Conservation (phyloP, 768 basidiomycete genomes). For the Megacollybia marginata region DNA sequence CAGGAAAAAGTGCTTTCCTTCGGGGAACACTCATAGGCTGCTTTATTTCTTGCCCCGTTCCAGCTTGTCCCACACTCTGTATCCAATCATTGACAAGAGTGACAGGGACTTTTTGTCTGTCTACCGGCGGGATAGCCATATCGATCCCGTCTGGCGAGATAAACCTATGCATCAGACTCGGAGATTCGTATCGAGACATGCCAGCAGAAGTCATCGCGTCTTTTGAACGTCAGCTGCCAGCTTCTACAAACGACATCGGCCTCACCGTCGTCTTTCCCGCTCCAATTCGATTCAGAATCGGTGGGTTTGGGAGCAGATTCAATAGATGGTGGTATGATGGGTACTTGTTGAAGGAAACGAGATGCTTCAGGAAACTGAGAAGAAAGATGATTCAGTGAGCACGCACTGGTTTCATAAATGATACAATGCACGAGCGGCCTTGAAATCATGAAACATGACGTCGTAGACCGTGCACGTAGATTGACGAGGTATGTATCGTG, state of each 20-base stretch:
- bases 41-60: no score
- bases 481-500: background rate
- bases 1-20: no score
- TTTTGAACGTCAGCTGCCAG: background rate
- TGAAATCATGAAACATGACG: background rate
- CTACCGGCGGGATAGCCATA: no score
- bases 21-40: no score
- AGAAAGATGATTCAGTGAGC: background rate
- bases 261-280: conserved; percentile 2
- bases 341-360: background rate
- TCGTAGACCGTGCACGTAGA: background rate
- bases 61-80: no score
- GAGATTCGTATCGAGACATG: background rate
- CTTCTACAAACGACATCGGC: background rate
- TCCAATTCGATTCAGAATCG: conserved; percentile 4
- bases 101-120: no score
- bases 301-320: background rate
- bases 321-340: background rate
- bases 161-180: background rate
- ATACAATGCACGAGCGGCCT: background rate
- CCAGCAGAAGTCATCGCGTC: background rate
- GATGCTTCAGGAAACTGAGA: background rate
- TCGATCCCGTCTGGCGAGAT: background rate
- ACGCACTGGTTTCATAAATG: background rate
- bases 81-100: no score